phyloP scores from a whole-genome alignment of 306 rosid genomes.

The Delonix regia region DNA sequence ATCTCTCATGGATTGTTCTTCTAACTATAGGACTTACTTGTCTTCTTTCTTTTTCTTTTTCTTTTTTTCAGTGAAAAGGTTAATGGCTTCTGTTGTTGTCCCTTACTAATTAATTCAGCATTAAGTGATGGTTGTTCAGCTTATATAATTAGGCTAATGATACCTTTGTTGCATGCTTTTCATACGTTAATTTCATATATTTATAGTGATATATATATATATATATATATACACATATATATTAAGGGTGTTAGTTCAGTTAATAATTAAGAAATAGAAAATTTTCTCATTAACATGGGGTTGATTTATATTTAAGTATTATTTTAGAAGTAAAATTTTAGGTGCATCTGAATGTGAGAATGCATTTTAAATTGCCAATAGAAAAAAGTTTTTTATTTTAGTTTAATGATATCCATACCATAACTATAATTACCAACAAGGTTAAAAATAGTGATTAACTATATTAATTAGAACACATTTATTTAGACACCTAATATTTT shows the following conservation, averaged over 20 bases:
- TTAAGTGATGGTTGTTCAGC: conserved; percentile 45
- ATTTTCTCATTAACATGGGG: not conserved
- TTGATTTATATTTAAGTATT: not conserved
- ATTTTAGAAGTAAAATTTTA: not conserved
- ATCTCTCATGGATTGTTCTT: conserved; percentile 8
- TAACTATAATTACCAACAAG: no score
- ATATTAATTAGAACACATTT: not conserved
- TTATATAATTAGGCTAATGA: conserved; percentile 44
- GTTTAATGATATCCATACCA: not conserved
- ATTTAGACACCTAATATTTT: not conserved
- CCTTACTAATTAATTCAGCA: conserved; percentile 29
- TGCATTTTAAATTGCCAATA: not conserved
- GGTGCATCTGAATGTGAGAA: not conserved
- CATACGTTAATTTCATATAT: not conserved
- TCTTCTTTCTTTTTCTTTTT: no score
- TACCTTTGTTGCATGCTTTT: conserved; percentile 30
- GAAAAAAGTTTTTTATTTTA: not conserved
- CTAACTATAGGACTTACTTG: not conserved
- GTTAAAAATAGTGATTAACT: not conserved
- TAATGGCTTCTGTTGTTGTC: not conserved
- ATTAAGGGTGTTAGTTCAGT: conserved; percentile 6
- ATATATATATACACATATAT: no score
- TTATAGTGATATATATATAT: no score
- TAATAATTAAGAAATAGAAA: not conserved
- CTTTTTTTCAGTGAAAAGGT: no score